Evolutionary conservation across 306 rosid species (phyloP), one percentile per base, ranked within the genome.

Genomic region (Cicer cuneatum): DNA sequence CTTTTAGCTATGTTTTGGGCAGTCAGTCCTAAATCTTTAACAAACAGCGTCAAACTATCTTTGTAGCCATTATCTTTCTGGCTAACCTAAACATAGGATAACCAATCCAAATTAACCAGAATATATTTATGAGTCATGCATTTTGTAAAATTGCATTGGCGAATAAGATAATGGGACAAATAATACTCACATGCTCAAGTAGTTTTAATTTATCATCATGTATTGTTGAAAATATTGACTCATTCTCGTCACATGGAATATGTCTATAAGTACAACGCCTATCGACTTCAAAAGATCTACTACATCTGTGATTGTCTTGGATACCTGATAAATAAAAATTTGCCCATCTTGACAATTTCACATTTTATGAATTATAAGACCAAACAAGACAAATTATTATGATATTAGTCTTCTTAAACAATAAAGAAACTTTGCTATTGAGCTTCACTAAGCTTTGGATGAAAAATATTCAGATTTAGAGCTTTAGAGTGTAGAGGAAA

Each of bases 31-130:
- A 90, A 79, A 79, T 75, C 90, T 72, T 81, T 84, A 39, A 47
- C 84, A 72, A 84, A 88, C 53, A 75, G 5, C 88, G 81, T 84
- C 79, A 90, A 83, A 82, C 92, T 90, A 49, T 90, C 88, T 68
- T 35, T 81, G 76, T 87, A 88, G 1, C 84, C 65, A 54, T 83
- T 41, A 19, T 82, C 89, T 33, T 76, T 84, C 41, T 78, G 86
- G 80, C 39, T 78, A 14, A 82, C 89, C 93, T 90, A 57, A 41
- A 33, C 47, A 68, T 46, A 21, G 5, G 13, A 73, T 11, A 3
- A 59, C 10, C 35, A 71, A 16, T 51, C 13, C 29, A 72, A 38
- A 29, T 29, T 29, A 29, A 47, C 42, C 21, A 64, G 7, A 63
- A 57, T 71, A 0, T 53, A 24, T 29, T 29, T 29, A 29, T 29